These are phyloP conservation scores for Bruguiera hainesii DNA, from an alignment of 441 rosid species.

Conservation along the genomic window DNA sequence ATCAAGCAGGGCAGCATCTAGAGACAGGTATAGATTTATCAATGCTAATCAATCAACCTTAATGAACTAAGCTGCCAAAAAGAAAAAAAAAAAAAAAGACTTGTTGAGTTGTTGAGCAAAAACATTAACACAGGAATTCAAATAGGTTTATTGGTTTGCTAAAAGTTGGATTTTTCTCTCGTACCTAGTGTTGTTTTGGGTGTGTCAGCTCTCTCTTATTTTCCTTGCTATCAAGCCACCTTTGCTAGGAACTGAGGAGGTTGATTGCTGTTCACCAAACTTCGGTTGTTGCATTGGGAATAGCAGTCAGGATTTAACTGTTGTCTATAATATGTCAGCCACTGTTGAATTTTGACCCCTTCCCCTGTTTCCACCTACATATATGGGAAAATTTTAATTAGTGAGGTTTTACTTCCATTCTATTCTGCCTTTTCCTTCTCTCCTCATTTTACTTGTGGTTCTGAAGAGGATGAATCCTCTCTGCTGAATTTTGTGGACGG, in stretches of 20 bases:
- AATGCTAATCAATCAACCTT: background rate
- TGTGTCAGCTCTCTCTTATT: too few species aligned
- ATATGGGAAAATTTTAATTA: background rate
- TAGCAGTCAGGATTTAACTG: background rate
- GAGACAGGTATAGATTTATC: slow-evolving; percentile 50
- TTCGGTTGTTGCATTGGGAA: background rate
- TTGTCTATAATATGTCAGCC: background rate
- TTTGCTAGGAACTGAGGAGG: too few species aligned
- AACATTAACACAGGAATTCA: background rate
- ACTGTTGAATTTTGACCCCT: background rate
- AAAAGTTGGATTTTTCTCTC: too few species aligned
- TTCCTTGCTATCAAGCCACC: too few species aligned
- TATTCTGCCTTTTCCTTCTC: background rate
- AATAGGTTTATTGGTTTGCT: too few species aligned
- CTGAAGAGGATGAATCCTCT: too few species aligned
- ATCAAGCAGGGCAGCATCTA: slow-evolving; percentile 54
- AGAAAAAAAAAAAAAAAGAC: too few species aligned
- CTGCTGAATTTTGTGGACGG: too few species aligned
- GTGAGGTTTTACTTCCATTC: background rate
- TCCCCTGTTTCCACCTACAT: background rate
- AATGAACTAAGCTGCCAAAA: too few species aligned
- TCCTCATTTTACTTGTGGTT: too few species aligned
- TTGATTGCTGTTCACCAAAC: too few species aligned
- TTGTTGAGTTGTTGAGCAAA: background rate
- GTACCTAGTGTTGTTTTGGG: too few species aligned